Percentiles rank a stretch among this genome's conserved stretches.
Evolutionary conservation across 768 basidiomycete genomes (phyloP).

Genomic region (Xerocomellus intermedius): DNA sequence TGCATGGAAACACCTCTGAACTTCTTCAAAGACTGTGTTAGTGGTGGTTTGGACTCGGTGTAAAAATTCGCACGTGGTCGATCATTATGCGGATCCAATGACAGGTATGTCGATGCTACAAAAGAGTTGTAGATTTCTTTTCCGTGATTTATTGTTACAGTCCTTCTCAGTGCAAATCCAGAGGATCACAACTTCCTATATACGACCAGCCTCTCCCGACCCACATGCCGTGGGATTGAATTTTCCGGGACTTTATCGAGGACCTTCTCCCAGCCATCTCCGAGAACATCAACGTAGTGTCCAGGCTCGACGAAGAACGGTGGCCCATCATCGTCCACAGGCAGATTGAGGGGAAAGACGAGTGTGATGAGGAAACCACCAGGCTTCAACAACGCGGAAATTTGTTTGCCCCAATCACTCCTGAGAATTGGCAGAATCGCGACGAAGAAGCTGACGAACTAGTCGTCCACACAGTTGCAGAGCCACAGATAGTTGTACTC

Average conservation of each 20-base stretch:
- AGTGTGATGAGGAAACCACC: constrained; percentile 64
- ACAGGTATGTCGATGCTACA: background rate
- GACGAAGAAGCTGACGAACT: constrained; percentile 49
- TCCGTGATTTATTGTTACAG: background rate
- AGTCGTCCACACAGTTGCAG: background rate
- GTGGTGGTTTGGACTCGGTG: background rate
- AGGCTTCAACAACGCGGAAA: constrained; percentile 53
- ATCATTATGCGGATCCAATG: background rate
- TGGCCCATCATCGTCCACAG: constrained; percentile 51
- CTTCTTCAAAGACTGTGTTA: background rate
- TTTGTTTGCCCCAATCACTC: constrained; percentile 55
- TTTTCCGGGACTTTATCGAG: constrained; percentile 48
- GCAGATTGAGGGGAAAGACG: constrained; percentile 53
- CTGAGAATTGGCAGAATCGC: constrained; percentile 60
- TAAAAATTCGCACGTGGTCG: constrained; percentile 18
- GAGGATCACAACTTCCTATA: constrained; percentile 8
- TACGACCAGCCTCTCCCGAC: constrained; percentile 52
- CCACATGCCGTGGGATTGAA: constrained; percentile 43
- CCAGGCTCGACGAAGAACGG: constrained; percentile 60
- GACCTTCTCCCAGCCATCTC: constrained; percentile 51
- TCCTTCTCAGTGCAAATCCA: background rate
- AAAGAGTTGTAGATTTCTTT: too few species aligned
- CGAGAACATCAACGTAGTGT: constrained; percentile 52
- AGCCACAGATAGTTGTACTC: background rate
- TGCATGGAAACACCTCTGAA: constrained; percentile 11